Percentiles rank a stretch among this genome's conserved stretches.
Conservation (phyloP, 2,329 filamentous ascomycete species). For the Botrytis galanthina region DNA sequence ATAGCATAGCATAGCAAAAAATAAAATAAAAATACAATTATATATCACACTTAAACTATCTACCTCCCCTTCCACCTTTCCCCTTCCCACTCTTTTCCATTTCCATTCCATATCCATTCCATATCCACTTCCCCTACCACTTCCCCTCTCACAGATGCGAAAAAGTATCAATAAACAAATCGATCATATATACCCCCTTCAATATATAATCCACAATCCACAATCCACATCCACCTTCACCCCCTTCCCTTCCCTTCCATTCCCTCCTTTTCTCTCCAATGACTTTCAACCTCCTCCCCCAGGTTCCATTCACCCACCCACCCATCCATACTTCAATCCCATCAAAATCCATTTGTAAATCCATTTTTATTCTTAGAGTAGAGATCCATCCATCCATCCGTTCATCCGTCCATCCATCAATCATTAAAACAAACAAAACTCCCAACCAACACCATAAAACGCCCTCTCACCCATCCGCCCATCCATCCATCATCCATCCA, state of each 20-base stretch:
- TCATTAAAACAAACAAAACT: not conserved
- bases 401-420: not conserved
- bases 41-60: not conserved
- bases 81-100: not conserved
- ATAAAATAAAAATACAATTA: not conserved
- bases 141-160: not conserved
- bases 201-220: not conserved
- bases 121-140: not conserved
- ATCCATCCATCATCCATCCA: not conserved
- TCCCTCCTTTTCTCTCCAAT: not conserved
- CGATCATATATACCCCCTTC: not conserved
- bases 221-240: not conserved
- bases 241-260: no score
- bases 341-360: not conserved
- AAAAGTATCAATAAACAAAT: not conserved
- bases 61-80: not conserved
- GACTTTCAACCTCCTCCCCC: not conserved
- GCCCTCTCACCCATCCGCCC: not conserved
- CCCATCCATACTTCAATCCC: not conserved
- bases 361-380: not conserved
- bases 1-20: no score
- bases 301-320: not conserved
- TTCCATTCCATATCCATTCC: no score
- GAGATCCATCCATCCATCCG: not conserved
- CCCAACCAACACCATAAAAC: not conserved